These are phyloP conservation scores for Paradendryphiella salina DNA, from an alignment of 2,329 filamentous ascomycete genomes.

Conservation along the genomic window DNA sequence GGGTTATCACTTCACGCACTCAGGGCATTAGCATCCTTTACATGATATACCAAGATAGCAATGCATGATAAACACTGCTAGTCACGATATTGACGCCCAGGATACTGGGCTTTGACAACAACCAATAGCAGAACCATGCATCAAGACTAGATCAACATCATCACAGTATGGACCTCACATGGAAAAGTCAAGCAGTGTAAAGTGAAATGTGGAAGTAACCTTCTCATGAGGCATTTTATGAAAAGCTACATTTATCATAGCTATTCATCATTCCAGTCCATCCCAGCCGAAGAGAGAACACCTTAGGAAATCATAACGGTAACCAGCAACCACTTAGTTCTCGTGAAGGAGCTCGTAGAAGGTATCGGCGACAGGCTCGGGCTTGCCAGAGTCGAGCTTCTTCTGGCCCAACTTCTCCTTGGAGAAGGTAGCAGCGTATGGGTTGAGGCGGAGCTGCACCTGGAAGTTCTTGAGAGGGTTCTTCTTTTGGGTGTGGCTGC, in stretches of 20 bases:
- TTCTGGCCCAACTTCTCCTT: conserved; percentile 81
- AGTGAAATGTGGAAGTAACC: conserved; percentile 23
- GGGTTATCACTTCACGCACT: not conserved
- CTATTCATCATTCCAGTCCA: conserved; percentile 28
- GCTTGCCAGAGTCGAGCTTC: conserved; percentile 66
- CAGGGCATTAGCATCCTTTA: not conserved
- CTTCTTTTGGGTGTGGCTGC: conserved; percentile 95
- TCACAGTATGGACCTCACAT: conserved; percentile 1
- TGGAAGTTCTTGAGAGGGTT: conserved; percentile 99
- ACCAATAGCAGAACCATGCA: not conserved
- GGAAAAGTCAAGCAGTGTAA: not conserved
- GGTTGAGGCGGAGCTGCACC: conserved; percentile 97
- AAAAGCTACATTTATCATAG: conserved; percentile 37
- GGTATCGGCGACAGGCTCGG: conserved; percentile 56
- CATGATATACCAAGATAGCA: not conserved
- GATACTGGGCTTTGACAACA: not conserved
- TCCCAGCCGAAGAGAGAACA: conserved; percentile 33
- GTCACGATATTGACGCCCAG: not conserved
- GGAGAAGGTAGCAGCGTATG: conserved; percentile 88
- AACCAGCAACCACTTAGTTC: conserved; percentile 48
- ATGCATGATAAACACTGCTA: not conserved
- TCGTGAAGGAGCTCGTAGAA: conserved; percentile 56
- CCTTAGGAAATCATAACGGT: conserved; percentile 30
- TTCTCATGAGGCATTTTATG: conserved; percentile 30
- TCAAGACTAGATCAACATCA: too few relatives aligned